phyloP scores from a whole-genome alignment of 1,139 yeast genomes.

The Hansenula sp. region DNA sequence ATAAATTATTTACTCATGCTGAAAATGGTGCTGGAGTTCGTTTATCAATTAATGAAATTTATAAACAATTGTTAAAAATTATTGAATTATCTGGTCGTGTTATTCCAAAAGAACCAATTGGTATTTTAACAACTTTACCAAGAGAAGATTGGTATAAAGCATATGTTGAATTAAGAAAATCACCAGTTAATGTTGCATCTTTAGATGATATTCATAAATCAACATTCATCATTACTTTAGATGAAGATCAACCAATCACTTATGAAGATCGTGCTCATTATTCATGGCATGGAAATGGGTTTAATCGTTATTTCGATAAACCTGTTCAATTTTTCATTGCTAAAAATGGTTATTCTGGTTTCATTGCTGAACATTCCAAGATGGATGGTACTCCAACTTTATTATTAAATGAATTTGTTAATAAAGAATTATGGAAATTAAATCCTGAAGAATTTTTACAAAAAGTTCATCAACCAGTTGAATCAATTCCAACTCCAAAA shows the following conservation, averaged over 20 bases:
- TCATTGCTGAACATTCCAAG: conserved; percentile 93
- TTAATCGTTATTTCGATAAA: conserved; percentile 88
- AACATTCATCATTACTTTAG: conserved; percentile 79
- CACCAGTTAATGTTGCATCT: conserved; percentile 52
- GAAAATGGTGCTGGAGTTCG: conserved; percentile 41
- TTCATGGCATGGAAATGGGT: conserved; percentile 94
- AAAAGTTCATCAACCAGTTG: conserved; percentile 16
- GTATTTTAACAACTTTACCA: conserved; percentile 78
- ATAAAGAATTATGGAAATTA: conserved; percentile 48
- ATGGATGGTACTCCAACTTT: conserved; percentile 99
- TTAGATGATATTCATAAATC: conserved; percentile 71
- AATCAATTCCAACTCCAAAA: conserved; percentile 21
- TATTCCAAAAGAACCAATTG: conserved; percentile 52
- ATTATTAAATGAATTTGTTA: conserved; percentile 75
- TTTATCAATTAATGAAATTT: conserved; percentile 58
- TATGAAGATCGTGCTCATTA: conserved; percentile 82
- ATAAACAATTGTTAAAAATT: conserved; percentile 58
- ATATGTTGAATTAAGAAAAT: conserved; percentile 53
- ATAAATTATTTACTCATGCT: conserved; percentile 69
- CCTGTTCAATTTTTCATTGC: conserved; percentile 82
- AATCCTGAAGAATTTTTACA: conserved; percentile 32
- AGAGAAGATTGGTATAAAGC: conserved; percentile 77
- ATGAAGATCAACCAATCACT: conserved; percentile 68
- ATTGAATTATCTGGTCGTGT: conserved; percentile 33
- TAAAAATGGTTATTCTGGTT: conserved; percentile 85